Evolutionary conservation across 2,329 filamentous ascomycete species (phyloP), one percentile per base, ranked within the genome.

Genomic region (Cladosporium halotolerans): DNA sequence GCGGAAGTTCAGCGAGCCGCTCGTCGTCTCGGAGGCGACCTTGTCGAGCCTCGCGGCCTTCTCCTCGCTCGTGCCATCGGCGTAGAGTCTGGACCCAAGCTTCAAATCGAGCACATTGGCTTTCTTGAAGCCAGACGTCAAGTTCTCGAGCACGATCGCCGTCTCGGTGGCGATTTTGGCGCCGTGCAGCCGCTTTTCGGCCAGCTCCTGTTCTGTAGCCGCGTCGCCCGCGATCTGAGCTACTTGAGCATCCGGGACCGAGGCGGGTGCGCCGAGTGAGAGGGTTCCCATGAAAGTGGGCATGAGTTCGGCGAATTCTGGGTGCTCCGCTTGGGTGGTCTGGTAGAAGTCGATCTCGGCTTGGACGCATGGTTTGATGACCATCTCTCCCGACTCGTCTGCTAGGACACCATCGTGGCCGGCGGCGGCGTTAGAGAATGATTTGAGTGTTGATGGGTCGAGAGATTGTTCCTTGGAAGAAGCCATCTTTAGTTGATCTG

Each of bases 91-190:
- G 46, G 84, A 79, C 41, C 93, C 93, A 16, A 99, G 81, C 73
- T 99, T 99, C 59, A 95, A 81, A 66, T 99, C 93, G 54, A 99
- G 76, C 7, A 99, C 89, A 62, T 96, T 97, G 6, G 93, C 89
- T 55, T 82, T 80, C 63, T 80, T 81, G 75, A 91, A 97, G 1
- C 89, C 89, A 59, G 81, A 79, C 0, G 89, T 84, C 6, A 88
- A 81, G 67, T 96, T 96, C 66, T 91, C 86, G 28, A 97, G 76
- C 10, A 95, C 90, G 14, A 96, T 84, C 2, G 88, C 88, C 52
- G 83, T 77, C 52, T 90, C 84, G 0, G 90, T 96, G 19, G 82
- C 78, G 56, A 97, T 70, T 59, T 81, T 91, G 57, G 76, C 77
- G 42, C 82, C 82, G 18, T 76, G 76, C 1, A 80, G 74, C 62